Evolutionary conservation across 257 asterid species (phyloP), one percentile per base, ranked within the genome.

Genomic region (Leonotis leonurus): DNA sequence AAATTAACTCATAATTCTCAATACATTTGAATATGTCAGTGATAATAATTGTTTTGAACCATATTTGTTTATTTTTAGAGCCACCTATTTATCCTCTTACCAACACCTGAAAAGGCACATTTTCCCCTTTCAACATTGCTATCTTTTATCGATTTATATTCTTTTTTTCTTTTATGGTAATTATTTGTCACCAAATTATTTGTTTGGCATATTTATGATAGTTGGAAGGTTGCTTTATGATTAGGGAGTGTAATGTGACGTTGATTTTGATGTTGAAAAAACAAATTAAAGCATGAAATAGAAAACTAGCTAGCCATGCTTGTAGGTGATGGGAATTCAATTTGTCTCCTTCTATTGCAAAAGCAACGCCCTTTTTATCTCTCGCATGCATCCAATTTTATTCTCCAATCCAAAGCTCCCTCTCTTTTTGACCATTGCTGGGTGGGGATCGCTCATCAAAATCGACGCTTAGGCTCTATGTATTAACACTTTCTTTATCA

Each of bases 201-300:
- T 16, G 37, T 48, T 70, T 48, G 72, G 63, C 73, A 62, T 73
- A 41, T 45, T 43, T 36, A 27, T 18, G 53, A 35, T 41, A 8
- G 29, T 39, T 3, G 21, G 9, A 32, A 25, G 39, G 22, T 56
- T n/a, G 45, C 36, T 32, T 65, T 65, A 24, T 14, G 16, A 12
- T 13, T 46, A 62, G 60, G 46, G 58, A 45, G 25, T 43, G 35
- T 40, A 24, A n/a, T 35, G 32, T 62, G 70, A 62, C 40, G 68
- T 68, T 73, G 75, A 69, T 51, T 37, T 60, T 44, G 22, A 52
- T 61, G 64, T 13, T 21, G n/a, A n/a, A n/a, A 26, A 53, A 39
- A 12, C 12, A 18, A 39, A 40, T 8, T 5, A 21, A 20, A 62
- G 11, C 39, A 3, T 24, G 14, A 55, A n/a, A 12, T 27, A 12